A percentile compares a stretch with the other conserved stretches of the same genome.
phyloP scores from a whole-genome alignment of 768 basidiomycete genomes.

The Melanogaster broomeanus region DNA sequence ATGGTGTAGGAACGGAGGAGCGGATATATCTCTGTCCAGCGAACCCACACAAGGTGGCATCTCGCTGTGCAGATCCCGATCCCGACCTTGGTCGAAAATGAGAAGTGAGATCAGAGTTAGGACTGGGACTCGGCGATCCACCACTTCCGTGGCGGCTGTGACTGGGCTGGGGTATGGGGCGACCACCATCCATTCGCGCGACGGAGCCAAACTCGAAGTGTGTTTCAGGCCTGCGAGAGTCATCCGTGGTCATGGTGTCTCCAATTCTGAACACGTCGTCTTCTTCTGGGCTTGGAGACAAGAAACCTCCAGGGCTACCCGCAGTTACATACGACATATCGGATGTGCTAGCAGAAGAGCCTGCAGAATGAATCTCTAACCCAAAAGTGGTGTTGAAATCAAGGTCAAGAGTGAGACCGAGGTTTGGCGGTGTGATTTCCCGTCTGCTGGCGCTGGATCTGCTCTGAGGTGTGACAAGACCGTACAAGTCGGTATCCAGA shows the following conservation, averaged over 20 bases:
- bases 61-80: conserved; percentile 14
- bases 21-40: conserved; percentile 19
- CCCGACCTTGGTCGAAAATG: conserved; percentile 9
- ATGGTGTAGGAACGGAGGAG: conserved; percentile 28
- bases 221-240: conserved; percentile 5
- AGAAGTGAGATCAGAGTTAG: conserved; percentile 24
- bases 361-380: conserved; percentile 15
- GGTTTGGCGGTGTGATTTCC: not conserved
- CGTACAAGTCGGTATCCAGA: conserved; percentile 13
- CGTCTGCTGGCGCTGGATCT: conserved; percentile 7
- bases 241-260: not conserved
- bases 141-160: conserved; percentile 1
- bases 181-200: conserved; percentile 1
- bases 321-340: conserved; percentile 26
- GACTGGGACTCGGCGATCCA: conserved; percentile 16
- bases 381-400: conserved; percentile 16
- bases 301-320: conserved; percentile 8
- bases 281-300: conserved; percentile 8
- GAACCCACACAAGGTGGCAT: conserved; percentile 6
- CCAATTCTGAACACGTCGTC: conserved; percentile 15
- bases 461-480: not conserved
- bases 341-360: conserved; percentile 9
- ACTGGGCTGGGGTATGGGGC: conserved; percentile 1
- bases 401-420: conserved; percentile 25
- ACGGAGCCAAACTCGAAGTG: conserved; percentile 11